phyloP scores from a whole-genome alignment of 2,329 filamentous ascomycete species.

The Anthostomella pinea region DNA sequence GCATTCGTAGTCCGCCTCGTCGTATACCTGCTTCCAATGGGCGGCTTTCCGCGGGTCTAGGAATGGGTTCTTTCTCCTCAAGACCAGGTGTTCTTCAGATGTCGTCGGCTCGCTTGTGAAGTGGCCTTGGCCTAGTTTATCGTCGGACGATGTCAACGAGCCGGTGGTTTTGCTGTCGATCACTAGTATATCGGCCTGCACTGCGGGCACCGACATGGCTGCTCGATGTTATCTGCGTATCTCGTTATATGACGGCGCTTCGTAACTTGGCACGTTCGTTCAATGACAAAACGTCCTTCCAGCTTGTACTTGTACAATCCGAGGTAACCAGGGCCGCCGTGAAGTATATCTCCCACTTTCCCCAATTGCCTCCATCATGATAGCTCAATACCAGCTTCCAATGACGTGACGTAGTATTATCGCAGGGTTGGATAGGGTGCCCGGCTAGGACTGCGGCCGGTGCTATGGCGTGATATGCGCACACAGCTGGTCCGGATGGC shows the following conservation, averaged over 20 bases:
- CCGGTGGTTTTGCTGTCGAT: constrained; percentile 3
- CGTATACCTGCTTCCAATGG: constrained; percentile 35
- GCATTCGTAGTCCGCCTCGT: constrained; percentile 47
- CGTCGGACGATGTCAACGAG: constrained; percentile 8
- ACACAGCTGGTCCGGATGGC: constrained; percentile 1
- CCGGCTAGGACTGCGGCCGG: constrained; percentile 3
- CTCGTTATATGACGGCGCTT: neutral
- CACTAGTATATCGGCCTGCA: constrained; percentile 8
- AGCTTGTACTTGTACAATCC: constrained; percentile 2
- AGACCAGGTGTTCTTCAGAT: constrained; percentile 10
- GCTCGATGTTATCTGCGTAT: too few species aligned
- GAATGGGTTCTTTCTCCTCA: constrained; percentile 16
- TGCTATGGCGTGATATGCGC: constrained; percentile 21
- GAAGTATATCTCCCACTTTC: too few species aligned
- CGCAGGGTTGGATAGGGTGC: constrained; percentile 11
- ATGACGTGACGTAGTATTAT: constrained; percentile 16
- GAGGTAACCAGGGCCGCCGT: too few species aligned
- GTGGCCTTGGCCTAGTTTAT: constrained; percentile 6
- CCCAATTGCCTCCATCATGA: constrained; percentile 7
- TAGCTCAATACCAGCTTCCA: constrained; percentile 15
- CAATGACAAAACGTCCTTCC: neutral
- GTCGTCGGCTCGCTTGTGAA: constrained; percentile 1
- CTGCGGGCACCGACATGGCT: constrained; percentile 10
- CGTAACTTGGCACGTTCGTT: neutral
- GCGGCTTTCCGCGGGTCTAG: constrained; percentile 20